These are phyloP conservation scores for Helenozyma baotianmanensis DNA, from an alignment of 805 yeast species.

Conservation along the genomic window DNA sequence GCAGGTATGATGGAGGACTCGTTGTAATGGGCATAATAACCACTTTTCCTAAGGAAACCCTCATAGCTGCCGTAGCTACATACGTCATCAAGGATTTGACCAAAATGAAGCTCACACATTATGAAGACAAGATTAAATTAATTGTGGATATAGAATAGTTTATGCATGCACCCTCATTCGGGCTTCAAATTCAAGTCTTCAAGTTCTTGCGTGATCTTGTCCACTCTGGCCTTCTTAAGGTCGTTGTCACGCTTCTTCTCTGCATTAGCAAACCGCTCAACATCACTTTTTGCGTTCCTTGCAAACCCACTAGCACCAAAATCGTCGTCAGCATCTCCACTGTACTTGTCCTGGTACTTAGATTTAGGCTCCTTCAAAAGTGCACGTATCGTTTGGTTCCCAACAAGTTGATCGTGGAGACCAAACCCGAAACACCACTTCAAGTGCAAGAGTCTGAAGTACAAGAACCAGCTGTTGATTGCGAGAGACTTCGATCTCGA, in stretches of 20 bases:
- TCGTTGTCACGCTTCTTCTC: slow-evolving; percentile 34
- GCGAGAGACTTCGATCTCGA: slow-evolving; percentile 43
- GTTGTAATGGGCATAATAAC: no score
- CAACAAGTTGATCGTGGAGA: slow-evolving; percentile 44
- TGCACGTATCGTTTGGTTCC: slow-evolving; percentile 30
- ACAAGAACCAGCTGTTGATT: slow-evolving; percentile 48
- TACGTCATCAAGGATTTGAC: no score
- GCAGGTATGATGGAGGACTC: no score
- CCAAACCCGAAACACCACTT: slow-evolving; percentile 52
- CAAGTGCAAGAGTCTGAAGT: slow-evolving; percentile 43
- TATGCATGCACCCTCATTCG: neutral
- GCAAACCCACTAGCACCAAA: slow-evolving; percentile 7
- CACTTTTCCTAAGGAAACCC: no score
- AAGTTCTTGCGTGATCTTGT: slow-evolving; percentile 30
- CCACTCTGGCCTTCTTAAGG: slow-evolving; percentile 34
- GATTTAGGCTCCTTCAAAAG: slow-evolving; percentile 33
- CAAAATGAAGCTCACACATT: no score
- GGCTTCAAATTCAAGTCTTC: slow-evolving; percentile 21
- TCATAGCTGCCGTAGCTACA: no score
- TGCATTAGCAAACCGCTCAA: slow-evolving; percentile 11
- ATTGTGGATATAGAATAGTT: no score
- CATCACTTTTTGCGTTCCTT: slow-evolving; percentile 11
- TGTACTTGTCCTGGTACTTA: slow-evolving; percentile 14
- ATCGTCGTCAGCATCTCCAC: slow-evolving; percentile 4
- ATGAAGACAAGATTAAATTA: no score